Base-by-base conservation (phyloP, 352 stramenopile genomes). In the Phytophthora meadii region DNA sequence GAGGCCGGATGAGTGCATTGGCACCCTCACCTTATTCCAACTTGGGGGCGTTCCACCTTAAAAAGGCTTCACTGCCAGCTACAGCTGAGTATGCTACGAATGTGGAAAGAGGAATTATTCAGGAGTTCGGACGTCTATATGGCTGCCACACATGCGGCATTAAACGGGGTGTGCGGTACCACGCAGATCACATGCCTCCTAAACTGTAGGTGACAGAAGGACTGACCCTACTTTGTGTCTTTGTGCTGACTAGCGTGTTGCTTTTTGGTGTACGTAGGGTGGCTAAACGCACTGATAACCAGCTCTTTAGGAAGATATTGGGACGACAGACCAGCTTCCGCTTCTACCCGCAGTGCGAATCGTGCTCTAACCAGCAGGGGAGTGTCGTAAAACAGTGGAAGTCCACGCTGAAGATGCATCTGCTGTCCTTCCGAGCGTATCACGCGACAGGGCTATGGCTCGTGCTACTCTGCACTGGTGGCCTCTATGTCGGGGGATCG, bases 151-250 rank as follows among this genome's bases (percentile, higher is more conserved):
- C 88, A 19, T 96, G 88, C 51, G 88, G 88, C 19, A 61, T 86
- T 8, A 89, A 88, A 62, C 71, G 58, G 7, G 81, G 75, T 6
- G 74, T 87, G 52, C 81, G 81, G 50, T 96, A 89, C 48, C 84
- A 94, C 42, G 88, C 82, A 44, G 88, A 96, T 54, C 88, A 96
- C 72, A 91, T 92, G 84, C 88, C 88, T 1, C 88, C 86, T n/a
- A 93, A 89, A 68, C 57, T 88, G 88, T 94, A 76, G 9, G 81
- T 24, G 25, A 12, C 9, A 36, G 30, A 4, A 36, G 7, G 22
- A 22, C 22, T 36, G 30, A 4, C 8, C 9, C 9, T 36, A 36
- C 11, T 10, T 36, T 36, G 30, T 36, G 30, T 14, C 30, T 36
- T 36, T 12, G 12, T 36, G 9, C 30, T 36, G 8, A 36, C 30